Evolutionary conservation across 2,329 filamentous ascomycete species (phyloP), one percentile per base, ranked within the genome.

Genomic region (Zymoseptoria crescenta): DNA sequence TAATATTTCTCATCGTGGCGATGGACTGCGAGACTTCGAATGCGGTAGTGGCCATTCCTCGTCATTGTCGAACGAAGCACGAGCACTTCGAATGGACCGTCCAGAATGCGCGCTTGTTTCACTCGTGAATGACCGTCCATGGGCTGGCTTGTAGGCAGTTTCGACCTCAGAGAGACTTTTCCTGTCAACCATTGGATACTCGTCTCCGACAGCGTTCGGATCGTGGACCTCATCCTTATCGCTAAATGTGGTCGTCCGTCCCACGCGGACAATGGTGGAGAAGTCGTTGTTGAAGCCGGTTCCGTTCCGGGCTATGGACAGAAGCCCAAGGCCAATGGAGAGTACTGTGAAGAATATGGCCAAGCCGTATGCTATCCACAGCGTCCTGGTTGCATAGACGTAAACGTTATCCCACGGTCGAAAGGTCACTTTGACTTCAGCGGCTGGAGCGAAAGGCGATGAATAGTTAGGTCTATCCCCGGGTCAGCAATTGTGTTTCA

Each of bases 361-460:
- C 7, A 60, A 16, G 3, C 64, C 60, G 56, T 65, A 65, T 0
- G 60, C 56, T 0, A 63, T 30, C 59, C 63, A 58, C 2, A 65
- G 55, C 10, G 57, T 61, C 2, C 21, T 13, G 4, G 52, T 49
- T 8, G 52, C 28, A 21, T 65, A 65, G 2, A 45, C 41, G 56
- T 65, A 65, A 0, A 60, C 13, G 50, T 65, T 64, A 8, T 19
- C 35, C 49, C 55, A 56, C 2, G 49, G 29, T 27, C 19, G n/a
- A n/a, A 29, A 52, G 1, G 54, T 61, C 1, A 63, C 59, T 9
- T 61, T 57, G 24, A 54, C 50, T 45, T 45, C 35, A 4, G 35
- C 48, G 16, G 35, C 16, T 9, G 49, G 61, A 19, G 61, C 58
- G 29, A 29, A 56, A n/a, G 21, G 56, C 0, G 49, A 59, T 4